A percentile compares a stretch with the other conserved stretches of the same genome.
phyloP scores from a whole-genome alignment of 129 eudicot species.

The Pseudognaphalium luteoalbum region DNA sequence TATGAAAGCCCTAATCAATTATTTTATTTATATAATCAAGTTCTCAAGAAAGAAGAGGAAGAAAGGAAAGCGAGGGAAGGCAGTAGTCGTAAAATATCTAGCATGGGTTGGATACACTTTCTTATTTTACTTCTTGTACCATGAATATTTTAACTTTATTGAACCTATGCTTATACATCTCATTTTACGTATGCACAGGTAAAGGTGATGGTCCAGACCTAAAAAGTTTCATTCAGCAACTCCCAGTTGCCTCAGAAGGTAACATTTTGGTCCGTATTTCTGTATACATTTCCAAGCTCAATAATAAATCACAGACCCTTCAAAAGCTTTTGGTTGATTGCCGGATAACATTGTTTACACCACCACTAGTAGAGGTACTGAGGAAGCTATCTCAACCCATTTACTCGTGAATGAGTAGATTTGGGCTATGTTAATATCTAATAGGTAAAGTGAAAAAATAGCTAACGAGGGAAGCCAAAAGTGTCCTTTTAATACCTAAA shows the following conservation, averaged over 20 bases:
- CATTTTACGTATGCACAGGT: conserved; percentile 38
- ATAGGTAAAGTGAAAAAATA: not conserved
- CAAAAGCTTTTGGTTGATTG: not conserved
- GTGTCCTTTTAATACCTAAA: not conserved
- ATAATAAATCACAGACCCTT: not conserved
- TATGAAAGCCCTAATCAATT: conserved; percentile 16
- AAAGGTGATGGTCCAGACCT: conserved; percentile 85
- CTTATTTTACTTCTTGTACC: not conserved
- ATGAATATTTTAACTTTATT: not conserved
- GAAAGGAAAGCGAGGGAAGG: conserved; percentile 78
- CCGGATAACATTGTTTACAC: not conserved
- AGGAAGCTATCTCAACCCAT: not conserved
- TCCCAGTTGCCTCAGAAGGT: conserved; percentile 73
- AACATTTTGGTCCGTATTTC: conserved; percentile 18
- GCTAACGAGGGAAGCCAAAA: not conserved
- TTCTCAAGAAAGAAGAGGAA: conserved; percentile 95
- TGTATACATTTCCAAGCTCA: not conserved
- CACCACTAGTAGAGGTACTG: not conserved
- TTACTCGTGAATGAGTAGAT: not conserved
- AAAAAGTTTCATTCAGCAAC: conserved; percentile 78
- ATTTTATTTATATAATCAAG: conserved; percentile 36
- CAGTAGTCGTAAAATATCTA: conserved; percentile 37
- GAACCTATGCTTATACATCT: conserved; percentile 1
- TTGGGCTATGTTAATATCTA: not conserved
- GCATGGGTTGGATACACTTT: conserved; percentile 45